A percentile compares a stretch with the other conserved stretches of the same genome.
phyloP scores from a whole-genome alignment of 306 rosid species.

The Myrica gale region DNA sequence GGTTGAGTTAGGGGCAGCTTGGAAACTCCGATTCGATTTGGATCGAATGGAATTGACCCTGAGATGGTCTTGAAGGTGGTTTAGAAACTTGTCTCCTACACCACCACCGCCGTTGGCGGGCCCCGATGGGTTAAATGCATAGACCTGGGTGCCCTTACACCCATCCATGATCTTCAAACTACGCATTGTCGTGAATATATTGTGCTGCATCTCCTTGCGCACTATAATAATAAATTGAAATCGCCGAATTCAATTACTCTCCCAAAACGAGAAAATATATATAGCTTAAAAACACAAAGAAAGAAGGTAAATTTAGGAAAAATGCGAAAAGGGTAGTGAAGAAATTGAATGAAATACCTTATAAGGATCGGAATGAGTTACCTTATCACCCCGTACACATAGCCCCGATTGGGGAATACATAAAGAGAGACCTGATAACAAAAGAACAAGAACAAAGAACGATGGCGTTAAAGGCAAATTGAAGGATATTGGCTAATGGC shows the following conservation, averaged over 20 bases:
- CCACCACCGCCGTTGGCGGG: conserved; percentile 24
- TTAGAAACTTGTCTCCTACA: conserved; percentile 55
- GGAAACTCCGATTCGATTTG: conserved; percentile 42
- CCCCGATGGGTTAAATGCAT: conserved; percentile 47
- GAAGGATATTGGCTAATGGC: background rate
- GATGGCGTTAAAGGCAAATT: conserved; percentile 37
- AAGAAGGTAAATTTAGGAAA: background rate
- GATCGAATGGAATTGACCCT: conserved; percentile 40
- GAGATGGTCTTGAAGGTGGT: conserved; percentile 55
- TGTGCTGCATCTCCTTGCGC: conserved; percentile 62
- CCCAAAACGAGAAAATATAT: background rate
- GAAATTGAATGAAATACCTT: background rate
- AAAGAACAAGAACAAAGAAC: background rate
- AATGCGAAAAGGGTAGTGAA: background rate
- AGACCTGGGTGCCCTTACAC: conserved; percentile 72
- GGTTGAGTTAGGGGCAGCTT: conserved; percentile 18
- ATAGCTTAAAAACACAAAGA: background rate
- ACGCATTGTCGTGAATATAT: conserved; percentile 66
- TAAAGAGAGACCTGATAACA: background rate
- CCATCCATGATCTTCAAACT: conserved; percentile 82
- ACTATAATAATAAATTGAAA: background rate
- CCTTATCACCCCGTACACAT: conserved; percentile 24
- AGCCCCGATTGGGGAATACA: conserved; percentile 25
- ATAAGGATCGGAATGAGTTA: background rate
- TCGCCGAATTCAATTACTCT: background rate